phyloP scores from a whole-genome alignment of 768 basidiomycete genomes.

The Grammothele lineata region DNA sequence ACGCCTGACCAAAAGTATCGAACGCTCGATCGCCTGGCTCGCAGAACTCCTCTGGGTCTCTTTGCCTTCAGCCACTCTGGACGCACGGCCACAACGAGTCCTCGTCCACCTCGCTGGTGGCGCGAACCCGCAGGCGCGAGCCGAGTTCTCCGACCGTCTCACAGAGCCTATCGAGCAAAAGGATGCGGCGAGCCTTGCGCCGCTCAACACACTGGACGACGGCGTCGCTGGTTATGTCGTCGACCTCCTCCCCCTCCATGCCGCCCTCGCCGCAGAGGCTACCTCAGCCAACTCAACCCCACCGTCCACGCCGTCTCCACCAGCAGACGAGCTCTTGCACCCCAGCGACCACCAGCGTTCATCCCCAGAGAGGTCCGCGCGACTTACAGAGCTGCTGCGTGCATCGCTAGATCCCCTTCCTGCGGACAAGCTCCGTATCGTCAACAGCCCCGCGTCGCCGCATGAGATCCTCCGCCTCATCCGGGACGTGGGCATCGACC shows the following conservation, averaged over 20 bases:
- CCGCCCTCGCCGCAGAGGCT: background rate
- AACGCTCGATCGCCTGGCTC: conserved; percentile 66
- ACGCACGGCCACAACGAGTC: conserved; percentile 35
- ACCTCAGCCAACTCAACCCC: background rate
- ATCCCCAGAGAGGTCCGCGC: conserved; percentile 1
- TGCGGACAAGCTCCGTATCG: conserved; percentile 55
- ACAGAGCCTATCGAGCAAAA: conserved; percentile 50
- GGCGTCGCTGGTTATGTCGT: conserved; percentile 68
- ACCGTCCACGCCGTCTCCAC: background rate
- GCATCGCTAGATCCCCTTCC: conserved; percentile 59
- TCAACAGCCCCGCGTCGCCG: conserved; percentile 51
- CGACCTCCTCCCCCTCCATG: conserved; percentile 53
- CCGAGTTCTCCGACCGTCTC: conserved; percentile 57
- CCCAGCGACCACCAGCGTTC: conserved; percentile 12
- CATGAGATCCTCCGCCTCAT: conserved; percentile 74
- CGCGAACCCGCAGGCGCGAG: conserved; percentile 49
- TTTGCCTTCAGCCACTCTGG: conserved; percentile 7
- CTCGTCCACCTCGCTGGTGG: conserved; percentile 72
- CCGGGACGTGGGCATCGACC: conserved; percentile 60
- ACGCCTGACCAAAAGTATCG: conserved; percentile 69
- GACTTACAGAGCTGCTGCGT: conserved; percentile 38
- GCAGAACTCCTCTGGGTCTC: conserved; percentile 42
- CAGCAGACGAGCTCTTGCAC: background rate
- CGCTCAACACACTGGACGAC: conserved; percentile 57
- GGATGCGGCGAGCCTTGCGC: conserved; percentile 49